These are phyloP conservation scores for Phytophthora crassamura DNA, from an alignment of 352 stramenopile genomes.

Conservation along the genomic window DNA sequence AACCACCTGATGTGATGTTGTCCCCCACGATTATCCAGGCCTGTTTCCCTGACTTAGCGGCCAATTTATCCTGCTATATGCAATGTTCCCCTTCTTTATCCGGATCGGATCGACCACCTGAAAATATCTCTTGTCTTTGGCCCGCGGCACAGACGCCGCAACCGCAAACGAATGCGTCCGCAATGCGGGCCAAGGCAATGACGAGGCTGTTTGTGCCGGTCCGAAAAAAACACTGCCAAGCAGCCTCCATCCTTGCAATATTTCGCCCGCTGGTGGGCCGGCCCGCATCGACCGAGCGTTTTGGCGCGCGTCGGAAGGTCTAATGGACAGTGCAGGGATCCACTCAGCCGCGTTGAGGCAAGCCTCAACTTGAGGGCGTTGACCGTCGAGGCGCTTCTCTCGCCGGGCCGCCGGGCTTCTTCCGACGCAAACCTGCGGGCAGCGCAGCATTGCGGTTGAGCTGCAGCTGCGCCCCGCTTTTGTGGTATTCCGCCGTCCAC, in stretches of 20 bases:
- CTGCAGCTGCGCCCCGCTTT: conserved; percentile 32
- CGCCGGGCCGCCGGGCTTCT: not conserved
- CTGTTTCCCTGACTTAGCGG: too few relatives aligned
- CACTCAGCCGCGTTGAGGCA: conserved; percentile 23
- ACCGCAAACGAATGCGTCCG: not conserved
- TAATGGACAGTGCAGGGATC: conserved; percentile 27
- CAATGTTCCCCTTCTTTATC: not conserved
- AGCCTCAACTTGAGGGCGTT: conserved; percentile 4
- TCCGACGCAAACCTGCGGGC: conserved; percentile 14
- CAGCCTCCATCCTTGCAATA: not conserved
- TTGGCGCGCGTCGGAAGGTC: conserved; percentile 12
- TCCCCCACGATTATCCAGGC: too few relatives aligned
- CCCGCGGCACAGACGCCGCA: conserved; percentile 3
- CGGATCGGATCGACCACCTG: conserved; percentile 13
- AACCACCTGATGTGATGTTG: too few relatives aligned
- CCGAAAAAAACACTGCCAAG: not conserved
- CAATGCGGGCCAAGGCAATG: not conserved
- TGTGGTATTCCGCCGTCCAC: conserved; percentile 29
- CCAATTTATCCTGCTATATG: not conserved
- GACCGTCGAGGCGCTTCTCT: conserved; percentile 19
- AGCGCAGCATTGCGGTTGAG: conserved; percentile 29
- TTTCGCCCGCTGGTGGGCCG: too few relatives aligned
- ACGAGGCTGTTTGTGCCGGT: too few relatives aligned
- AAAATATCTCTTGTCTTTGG: conserved; percentile 25
- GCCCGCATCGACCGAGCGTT: too few relatives aligned